These are phyloP conservation scores for Talaromyces funiculosus DNA, from an alignment of 2,329 filamentous ascomycete genomes.

Conservation along the genomic window DNA sequence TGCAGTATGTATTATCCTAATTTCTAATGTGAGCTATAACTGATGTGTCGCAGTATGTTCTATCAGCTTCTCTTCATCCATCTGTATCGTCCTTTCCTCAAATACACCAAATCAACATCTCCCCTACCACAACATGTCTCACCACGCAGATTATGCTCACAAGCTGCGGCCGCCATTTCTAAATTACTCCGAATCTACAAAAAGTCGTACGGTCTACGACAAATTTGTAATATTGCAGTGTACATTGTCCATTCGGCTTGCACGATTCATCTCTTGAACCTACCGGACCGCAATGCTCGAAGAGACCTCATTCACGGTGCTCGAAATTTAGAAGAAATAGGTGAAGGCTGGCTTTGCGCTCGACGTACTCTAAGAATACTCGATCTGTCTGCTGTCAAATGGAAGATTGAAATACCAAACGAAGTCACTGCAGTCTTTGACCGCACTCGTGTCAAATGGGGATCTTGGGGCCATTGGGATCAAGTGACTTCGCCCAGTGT, in stretches of 20 bases:
- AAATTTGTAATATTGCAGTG: slow-evolving; percentile 94
- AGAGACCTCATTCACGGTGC: slow-evolving; percentile 86
- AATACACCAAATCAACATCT: slow-evolving; percentile 75
- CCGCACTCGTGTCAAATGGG: slow-evolving; percentile 74
- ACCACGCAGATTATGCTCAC: slow-evolving; percentile 82
- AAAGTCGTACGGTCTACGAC: slow-evolving; percentile 79
- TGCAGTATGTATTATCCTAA: slow-evolving; percentile 62
- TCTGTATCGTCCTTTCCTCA: slow-evolving; percentile 89
- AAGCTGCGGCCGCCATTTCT: slow-evolving; percentile 82
- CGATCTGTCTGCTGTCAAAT: slow-evolving; percentile 78
- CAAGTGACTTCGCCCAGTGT: slow-evolving; percentile 25
- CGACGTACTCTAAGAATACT: slow-evolving; percentile 79
- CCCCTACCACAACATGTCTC: slow-evolving; percentile 83
- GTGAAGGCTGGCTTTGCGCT: slow-evolving; percentile 88
- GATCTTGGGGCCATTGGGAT: slow-evolving; percentile 55
- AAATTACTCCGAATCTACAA: slow-evolving; percentile 95
- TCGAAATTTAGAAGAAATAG: slow-evolving; percentile 90
- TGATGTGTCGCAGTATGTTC: slow-evolving; percentile 67
- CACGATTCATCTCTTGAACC: slow-evolving; percentile 87
- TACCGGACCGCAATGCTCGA: slow-evolving; percentile 85
- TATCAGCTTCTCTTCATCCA: slow-evolving; percentile 94
- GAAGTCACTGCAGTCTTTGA: slow-evolving; percentile 73
- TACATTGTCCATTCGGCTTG: slow-evolving; percentile 94
- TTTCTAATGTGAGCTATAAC: slow-evolving; percentile 25
- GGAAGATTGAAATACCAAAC: slow-evolving; percentile 79